phyloP scores from a whole-genome alignment of 495 filamentous ascomycete species.

The Penicillium taxi region DNA sequence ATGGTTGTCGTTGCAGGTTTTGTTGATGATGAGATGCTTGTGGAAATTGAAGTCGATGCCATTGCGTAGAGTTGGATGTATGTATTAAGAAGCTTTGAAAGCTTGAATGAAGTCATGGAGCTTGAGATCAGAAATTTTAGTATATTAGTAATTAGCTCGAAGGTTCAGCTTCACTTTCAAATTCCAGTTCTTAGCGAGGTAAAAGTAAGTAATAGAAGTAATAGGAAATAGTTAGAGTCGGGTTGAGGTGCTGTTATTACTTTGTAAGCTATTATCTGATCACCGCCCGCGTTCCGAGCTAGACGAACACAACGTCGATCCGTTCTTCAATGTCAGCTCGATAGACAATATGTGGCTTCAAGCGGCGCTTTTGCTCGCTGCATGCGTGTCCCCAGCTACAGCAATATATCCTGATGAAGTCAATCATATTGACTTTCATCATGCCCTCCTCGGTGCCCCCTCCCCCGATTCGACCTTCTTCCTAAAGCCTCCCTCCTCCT shows the following conservation, averaged over 20 bases:
- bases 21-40: constrained; percentile 38
- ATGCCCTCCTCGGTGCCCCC: constrained; percentile 77
- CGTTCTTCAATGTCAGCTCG: constrained; percentile 25
- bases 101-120: no score
- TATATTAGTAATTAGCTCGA: no score
- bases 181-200: no score
- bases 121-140: no score
- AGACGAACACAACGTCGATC: constrained; percentile 9
- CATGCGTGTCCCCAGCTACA: constrained; percentile 30
- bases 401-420: constrained; percentile 90
- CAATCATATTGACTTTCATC: constrained; percentile 86
- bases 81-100: not conserved
- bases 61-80: constrained; percentile 12
- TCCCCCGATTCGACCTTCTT: constrained; percentile 84
- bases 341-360: constrained; percentile 41
- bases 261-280: constrained; percentile 2
- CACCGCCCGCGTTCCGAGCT: constrained; percentile 5
- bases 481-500: constrained; percentile 70
- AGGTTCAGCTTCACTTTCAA: no score
- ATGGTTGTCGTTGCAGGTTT: constrained; percentile 40
- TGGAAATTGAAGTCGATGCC: constrained; percentile 42
- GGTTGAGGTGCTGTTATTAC: no score
- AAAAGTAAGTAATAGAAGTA: no score
- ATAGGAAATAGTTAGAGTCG: not conserved
- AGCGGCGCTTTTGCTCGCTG: constrained; percentile 35